A percentile compares a stretch with the other conserved stretches of the same genome.
These are phyloP conservation scores for Talaromyces sp. DNA, from an alignment of 2,329 filamentous ascomycete genomes.

Conservation along the genomic window DNA sequence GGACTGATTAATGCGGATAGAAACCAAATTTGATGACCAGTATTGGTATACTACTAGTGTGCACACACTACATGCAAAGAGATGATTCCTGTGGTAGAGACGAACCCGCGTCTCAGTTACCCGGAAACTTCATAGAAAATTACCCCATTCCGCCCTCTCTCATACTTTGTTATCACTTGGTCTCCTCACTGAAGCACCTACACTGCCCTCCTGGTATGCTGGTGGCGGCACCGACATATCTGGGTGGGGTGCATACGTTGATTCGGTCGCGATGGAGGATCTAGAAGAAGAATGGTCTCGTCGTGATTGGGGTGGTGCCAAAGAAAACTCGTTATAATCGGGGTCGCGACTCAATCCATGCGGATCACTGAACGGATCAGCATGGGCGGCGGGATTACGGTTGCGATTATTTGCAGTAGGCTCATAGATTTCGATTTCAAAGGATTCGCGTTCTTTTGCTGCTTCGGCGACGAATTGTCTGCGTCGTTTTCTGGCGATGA, in stretches of 20 bases:
- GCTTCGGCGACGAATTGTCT: conserved; percentile 11
- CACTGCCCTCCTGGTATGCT: conserved; percentile 6
- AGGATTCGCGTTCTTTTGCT: conserved; percentile 17
- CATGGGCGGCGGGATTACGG: neutral
- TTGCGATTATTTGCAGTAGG: conserved; percentile 9
- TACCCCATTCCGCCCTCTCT: neutral
- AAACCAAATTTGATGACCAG: neutral
- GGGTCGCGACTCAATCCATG: conserved; percentile 14
- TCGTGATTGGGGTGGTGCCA: conserved; percentile 13
- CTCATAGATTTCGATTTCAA: conserved; percentile 20
- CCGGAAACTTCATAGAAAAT: neutral
- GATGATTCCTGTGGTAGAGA: neutral
- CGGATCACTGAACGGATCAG: conserved; percentile 16
- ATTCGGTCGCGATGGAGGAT: conserved; percentile 12
- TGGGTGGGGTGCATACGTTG: neutral
- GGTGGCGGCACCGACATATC: conserved; percentile 8
- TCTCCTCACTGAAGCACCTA: neutral
- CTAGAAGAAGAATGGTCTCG: conserved; percentile 4
- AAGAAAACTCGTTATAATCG: conserved; percentile 19
- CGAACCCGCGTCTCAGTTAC: conserved; percentile 13
- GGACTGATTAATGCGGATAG: neutral
- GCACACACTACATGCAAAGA: neutral
- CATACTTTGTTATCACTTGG: conserved; percentile 2
- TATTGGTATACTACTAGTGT: neutral
- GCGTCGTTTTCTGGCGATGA: conserved; percentile 17